Evolutionary conservation across 768 basidiomycete genomes (phyloP), one percentile per base, ranked within the genome.

Genomic region (Suillus occidentalis): DNA sequence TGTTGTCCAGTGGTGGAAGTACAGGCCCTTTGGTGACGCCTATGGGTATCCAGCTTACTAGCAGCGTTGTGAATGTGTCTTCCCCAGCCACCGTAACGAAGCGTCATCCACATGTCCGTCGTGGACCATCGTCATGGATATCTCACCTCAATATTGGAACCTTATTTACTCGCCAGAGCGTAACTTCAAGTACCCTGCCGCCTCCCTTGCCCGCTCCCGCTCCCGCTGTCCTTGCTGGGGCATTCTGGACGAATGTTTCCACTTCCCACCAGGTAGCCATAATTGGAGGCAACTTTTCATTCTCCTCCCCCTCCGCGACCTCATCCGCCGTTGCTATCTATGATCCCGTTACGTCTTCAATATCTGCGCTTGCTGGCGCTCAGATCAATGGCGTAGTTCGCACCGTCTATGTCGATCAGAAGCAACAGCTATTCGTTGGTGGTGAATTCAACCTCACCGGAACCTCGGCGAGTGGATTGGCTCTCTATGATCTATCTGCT

Each of bases 201-300:
- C 62, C 84, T 18, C 52, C 78, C 1, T 80, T 85, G 36, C 76
- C 86, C 12, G 82, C 87, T 2, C 79, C 84, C 1, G 91, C 94
- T 1, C 94, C 95, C 0, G 88, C 93, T 20, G 87, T 98, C 65
- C 81, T 97, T 62, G 85, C 93, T 0, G 97, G 94, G 39, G 85
- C 86, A 2, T 98, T 95, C 80, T 98, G 94, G 93, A 90, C 86
- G 8, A 97, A 98, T 72, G 81, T 81, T 43, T 84, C 89, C 2
- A 87, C 87, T 3, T 79, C 79, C 12, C 82, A 84, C 6, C 86
- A 92, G 63, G 76, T 94, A 22, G 86, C 87, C 50, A 86, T 98
- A 66, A 80, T 98, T 57, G 97, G 95, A 39, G 97, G 97, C 42
- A 95, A 95, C 75, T 99, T 98, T 74, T 85, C 90, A 1, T 88